Percentiles rank a stretch among this genome's conserved stretches.
These are phyloP conservation scores for Auriscalpium orientale DNA, from an alignment of 768 basidiomycete genomes.

Conservation along the genomic window DNA sequence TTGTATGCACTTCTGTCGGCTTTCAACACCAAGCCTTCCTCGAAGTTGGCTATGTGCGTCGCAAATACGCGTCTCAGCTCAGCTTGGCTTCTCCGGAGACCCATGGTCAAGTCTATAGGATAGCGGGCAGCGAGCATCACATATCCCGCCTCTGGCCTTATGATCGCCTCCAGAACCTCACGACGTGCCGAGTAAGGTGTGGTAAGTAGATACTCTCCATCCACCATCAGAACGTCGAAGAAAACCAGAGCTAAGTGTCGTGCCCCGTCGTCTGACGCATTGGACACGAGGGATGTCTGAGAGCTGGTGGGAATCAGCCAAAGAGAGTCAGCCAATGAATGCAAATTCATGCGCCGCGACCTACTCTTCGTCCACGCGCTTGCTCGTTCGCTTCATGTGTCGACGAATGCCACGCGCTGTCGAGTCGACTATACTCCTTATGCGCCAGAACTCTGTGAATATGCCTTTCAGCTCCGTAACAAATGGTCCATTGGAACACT, in stretches of 20 bases:
- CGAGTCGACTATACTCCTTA: conserved; percentile 48
- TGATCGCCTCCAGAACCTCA: conserved; percentile 47
- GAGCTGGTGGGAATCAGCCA: conserved; percentile 12
- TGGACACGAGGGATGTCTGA: conserved; percentile 36
- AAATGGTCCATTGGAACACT: conserved; percentile 10
- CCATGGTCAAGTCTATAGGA: conserved; percentile 33
- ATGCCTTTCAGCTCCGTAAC: neutral
- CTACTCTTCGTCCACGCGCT: too few species aligned
- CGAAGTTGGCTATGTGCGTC: conserved; percentile 37
- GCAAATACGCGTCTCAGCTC: conserved; percentile 42
- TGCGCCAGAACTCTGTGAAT: conserved; percentile 65
- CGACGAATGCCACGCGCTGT: conserved; percentile 49
- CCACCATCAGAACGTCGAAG: conserved; percentile 75
- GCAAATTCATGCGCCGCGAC: neutral
- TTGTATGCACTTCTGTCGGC: conserved; percentile 62
- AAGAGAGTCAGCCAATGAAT: neutral
- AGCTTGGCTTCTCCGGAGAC: conserved; percentile 11
- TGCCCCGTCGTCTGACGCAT: conserved; percentile 27
- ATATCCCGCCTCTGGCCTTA: conserved; percentile 48
- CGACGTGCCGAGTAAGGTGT: conserved; percentile 55
- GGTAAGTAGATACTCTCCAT: conserved; percentile 49
- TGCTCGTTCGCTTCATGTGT: too few species aligned
- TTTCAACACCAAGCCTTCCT: conserved; percentile 78
- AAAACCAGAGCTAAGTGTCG: conserved; percentile 76
- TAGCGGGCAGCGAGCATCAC: conserved; percentile 55